Conservation (phyloP, 2,329 filamentous ascomycete genomes). For the Malbranchea cinnamomea region DNA sequence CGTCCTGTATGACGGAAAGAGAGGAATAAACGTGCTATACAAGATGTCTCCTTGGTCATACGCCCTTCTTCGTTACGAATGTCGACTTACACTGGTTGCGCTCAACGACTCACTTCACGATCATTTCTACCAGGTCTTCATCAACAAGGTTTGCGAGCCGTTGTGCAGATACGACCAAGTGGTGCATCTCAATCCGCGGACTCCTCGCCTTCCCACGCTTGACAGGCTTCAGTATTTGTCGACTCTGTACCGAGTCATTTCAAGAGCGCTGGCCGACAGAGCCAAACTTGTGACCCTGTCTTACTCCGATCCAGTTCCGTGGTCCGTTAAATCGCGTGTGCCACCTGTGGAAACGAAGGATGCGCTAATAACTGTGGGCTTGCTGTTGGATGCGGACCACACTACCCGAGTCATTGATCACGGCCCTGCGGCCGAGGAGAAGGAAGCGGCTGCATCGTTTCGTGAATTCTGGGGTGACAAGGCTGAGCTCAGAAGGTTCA, state of each 20-base stretch:
- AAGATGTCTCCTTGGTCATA: slow-evolving; percentile 88
- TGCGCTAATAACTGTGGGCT: slow-evolving; percentile 40
- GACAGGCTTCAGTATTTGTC: slow-evolving; percentile 13
- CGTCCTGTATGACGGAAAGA: slow-evolving; percentile 60
- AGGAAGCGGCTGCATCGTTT: slow-evolving; percentile 66
- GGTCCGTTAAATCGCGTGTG: slow-evolving; percentile 33
- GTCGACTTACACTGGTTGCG: slow-evolving; percentile 56
- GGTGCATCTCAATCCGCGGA: slow-evolving; percentile 22
- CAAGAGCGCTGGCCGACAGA: slow-evolving; percentile 60
- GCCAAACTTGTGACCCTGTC: slow-evolving; percentile 51
- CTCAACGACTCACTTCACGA: slow-evolving; percentile 60
- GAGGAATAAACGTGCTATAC: slow-evolving; percentile 68
- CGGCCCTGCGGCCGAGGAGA: slow-evolving; percentile 73
- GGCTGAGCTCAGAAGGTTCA: slow-evolving; percentile 83
- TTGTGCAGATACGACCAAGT: slow-evolving; percentile 42
- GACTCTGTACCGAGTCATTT: slow-evolving; percentile 48
- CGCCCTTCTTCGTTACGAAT: slow-evolving; percentile 54
- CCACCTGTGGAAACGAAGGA: slow-evolving; percentile 16
- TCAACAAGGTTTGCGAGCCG: slow-evolving; percentile 41
- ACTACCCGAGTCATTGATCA: slow-evolving; percentile 68
- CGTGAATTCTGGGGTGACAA: slow-evolving; percentile 91
- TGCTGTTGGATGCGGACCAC: slow-evolving; percentile 59
- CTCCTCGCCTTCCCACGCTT: slow-evolving; percentile 17
- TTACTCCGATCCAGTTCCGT: slow-evolving; percentile 24
- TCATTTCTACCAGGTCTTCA: slow-evolving; percentile 76